Evolutionary conservation across 352 stramenopile species (phyloP).

Genomic region (Phytophthora crassamura): DNA sequence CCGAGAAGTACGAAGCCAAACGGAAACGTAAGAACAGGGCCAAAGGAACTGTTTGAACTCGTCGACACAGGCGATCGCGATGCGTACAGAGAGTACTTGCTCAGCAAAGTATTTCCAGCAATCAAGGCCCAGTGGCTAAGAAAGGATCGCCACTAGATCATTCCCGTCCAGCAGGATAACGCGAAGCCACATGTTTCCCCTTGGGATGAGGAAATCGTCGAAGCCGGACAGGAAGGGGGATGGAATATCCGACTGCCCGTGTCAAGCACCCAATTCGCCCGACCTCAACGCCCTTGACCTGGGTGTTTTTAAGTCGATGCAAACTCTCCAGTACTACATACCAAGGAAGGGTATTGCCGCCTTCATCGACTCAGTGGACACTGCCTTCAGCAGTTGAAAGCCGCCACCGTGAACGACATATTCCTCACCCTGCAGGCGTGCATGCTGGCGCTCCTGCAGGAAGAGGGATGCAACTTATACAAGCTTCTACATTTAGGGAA

Average conservation of each 20-base stretch:
- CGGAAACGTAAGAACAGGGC: neutral
- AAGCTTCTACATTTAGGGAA: no score
- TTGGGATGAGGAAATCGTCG: conserved; percentile 18
- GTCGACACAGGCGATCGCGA: neutral
- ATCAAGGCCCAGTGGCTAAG: conserved; percentile 31
- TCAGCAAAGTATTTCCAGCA: conserved; percentile 15
- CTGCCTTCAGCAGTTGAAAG: neutral
- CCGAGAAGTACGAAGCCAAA: neutral
- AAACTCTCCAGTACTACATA: neutral
- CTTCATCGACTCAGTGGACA: neutral
- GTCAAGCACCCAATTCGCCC: conserved; percentile 26
- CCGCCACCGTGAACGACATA: neutral
- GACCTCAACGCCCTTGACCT: conserved; percentile 21
- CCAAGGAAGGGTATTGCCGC: neutral
- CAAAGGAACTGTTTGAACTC: neutral
- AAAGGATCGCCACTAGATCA: conserved; percentile 11
- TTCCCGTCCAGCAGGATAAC: conserved; percentile 38
- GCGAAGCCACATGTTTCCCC: conserved; percentile 14
- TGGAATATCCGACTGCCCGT: conserved; percentile 29
- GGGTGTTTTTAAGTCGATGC: neutral
- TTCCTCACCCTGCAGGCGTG: no score
- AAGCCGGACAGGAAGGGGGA: conserved; percentile 5
- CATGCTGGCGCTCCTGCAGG: no score
- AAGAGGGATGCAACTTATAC: no score
- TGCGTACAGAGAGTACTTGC: conserved; percentile 1